Conservation (phyloP, 2,329 filamentous ascomycete species). For the Arthrinium phaeospermum region DNA sequence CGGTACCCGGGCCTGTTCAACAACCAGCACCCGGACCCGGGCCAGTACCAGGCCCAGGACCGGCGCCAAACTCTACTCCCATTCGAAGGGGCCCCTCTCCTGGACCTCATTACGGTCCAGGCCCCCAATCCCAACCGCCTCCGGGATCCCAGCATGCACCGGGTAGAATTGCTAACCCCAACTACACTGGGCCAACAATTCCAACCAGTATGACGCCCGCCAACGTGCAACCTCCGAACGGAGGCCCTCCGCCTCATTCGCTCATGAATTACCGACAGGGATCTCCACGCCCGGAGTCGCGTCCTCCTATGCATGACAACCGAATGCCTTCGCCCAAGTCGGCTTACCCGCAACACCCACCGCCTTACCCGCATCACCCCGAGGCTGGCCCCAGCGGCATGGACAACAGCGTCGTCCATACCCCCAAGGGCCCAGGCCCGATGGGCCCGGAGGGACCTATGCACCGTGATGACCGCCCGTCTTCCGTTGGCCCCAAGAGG, state of each 20-base stretch:
- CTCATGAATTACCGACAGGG: slow-evolving; percentile 77
- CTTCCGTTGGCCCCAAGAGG: slow-evolving; percentile 82
- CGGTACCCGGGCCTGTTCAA: slow-evolving; percentile 26
- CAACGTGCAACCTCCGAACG: slow-evolving; percentile 54
- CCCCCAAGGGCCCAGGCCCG: slow-evolving; percentile 51
- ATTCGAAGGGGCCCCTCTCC: slow-evolving; percentile 60
- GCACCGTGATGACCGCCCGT: slow-evolving; percentile 74
- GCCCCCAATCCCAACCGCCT: slow-evolving; percentile 50
- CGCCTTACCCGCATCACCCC: slow-evolving; percentile 72
- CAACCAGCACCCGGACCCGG: slow-evolving; percentile 30
- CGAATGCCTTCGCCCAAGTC: slow-evolving; percentile 91
- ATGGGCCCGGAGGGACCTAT: slow-evolving; percentile 70
- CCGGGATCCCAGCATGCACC: slow-evolving; percentile 51
- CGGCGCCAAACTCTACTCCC: slow-evolving; percentile 34
- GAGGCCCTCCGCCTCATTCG: slow-evolving; percentile 50
- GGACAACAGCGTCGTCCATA: slow-evolving; percentile 71
- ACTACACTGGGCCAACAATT: slow-evolving; percentile 43
- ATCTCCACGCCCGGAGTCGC: slow-evolving; percentile 82
- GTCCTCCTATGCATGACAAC: slow-evolving; percentile 78
- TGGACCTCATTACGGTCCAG: slow-evolving; percentile 62
- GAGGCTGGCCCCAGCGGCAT: slow-evolving; percentile 66
- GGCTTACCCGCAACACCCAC: slow-evolving; percentile 75
- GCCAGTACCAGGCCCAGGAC: background rate
- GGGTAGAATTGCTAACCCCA: slow-evolving; percentile 47
- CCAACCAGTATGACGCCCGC: slow-evolving; percentile 39